These are phyloP conservation scores for Pistacia atlantica DNA, from an alignment of 345 rosid genomes.

Conservation along the genomic window DNA sequence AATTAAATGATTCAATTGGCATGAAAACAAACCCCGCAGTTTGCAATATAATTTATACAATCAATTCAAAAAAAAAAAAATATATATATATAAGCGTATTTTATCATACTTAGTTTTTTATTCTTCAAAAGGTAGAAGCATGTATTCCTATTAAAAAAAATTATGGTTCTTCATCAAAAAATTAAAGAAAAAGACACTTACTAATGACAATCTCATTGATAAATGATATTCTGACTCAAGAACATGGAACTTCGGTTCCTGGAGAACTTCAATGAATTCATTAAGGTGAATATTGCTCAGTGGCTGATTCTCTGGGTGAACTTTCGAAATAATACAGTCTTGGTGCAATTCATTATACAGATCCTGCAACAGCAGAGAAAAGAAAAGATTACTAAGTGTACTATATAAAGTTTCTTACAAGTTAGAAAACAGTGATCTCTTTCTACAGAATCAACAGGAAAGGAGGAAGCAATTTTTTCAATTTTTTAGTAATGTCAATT, in stretches of 20 bases:
- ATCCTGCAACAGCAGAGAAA: slow-evolving; percentile 50
- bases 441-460: background rate
- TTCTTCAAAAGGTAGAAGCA: background rate
- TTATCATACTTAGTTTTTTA: background rate
- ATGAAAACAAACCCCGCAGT: slow-evolving; percentile 11
- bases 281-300: slow-evolving; percentile 35
- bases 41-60: too few relatives aligned
- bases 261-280: slow-evolving; percentile 46
- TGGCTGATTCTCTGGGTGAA: slow-evolving; percentile 30
- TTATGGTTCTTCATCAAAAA: slow-evolving; percentile 7
- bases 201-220: slow-evolving; percentile 56
- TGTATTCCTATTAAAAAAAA: background rate
- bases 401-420: background rate
- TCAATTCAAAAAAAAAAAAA: too few relatives aligned
- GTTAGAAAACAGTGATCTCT: background rate
- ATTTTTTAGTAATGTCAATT: too few relatives aligned
- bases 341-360: slow-evolving; percentile 44
- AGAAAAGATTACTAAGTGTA: slow-evolving; percentile 14
- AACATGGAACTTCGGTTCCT: slow-evolving; percentile 51
- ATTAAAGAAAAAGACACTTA: slow-evolving; percentile 33
- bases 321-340: slow-evolving; percentile 31
- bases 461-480: too few relatives aligned
- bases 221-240: slow-evolving; percentile 68
- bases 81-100: too few relatives aligned
- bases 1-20: background rate